Percentiles rank a stretch among this genome's conserved stretches.
Conservation (phyloP, 208 protist species). For the Acanthamoeba triangularis region DNA sequence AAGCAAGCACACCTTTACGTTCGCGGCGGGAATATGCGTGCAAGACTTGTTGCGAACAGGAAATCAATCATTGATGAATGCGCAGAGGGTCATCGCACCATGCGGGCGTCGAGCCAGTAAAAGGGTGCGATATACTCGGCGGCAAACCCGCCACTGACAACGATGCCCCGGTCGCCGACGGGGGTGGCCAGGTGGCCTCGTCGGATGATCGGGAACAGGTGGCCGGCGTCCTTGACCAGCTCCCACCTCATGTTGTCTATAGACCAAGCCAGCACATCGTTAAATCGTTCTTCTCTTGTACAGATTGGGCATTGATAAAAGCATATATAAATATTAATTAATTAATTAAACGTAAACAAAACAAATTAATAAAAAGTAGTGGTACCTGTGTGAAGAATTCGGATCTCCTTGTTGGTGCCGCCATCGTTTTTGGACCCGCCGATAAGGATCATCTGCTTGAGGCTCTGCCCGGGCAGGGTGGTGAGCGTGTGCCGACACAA, state of each 20-base stretch:
- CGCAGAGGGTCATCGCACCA: neutral
- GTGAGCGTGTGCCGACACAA: constrained; percentile 59
- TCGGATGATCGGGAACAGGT: constrained; percentile 56
- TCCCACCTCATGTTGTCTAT: constrained; percentile 25
- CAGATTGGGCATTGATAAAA: too few relatives aligned
- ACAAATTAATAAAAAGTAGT: too few relatives aligned
- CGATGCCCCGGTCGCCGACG: neutral
- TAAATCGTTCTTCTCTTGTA: too few relatives aligned
- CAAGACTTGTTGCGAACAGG: too few relatives aligned
- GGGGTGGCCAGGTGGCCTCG: constrained; percentile 43
- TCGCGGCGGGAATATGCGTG: too few relatives aligned
- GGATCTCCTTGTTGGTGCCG: constrained; percentile 2
- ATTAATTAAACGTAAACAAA: too few relatives aligned
- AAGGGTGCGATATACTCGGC: constrained; percentile 34
- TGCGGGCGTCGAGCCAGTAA: constrained; percentile 59
- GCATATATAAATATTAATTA: too few relatives aligned
- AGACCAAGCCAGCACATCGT: neutral
- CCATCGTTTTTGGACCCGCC: constrained; percentile 49
- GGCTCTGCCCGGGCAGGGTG: neutral
- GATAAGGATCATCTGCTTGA: constrained; percentile 50
- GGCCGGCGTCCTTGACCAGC: constrained; percentile 23
- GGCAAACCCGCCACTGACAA: neutral
- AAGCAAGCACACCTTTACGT: too few relatives aligned
- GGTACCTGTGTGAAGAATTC: constrained; percentile 57
- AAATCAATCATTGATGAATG: too few relatives aligned